Conservation (phyloP, 108 stramenopile species). For the Fistulifera pelliculosa region DNA sequence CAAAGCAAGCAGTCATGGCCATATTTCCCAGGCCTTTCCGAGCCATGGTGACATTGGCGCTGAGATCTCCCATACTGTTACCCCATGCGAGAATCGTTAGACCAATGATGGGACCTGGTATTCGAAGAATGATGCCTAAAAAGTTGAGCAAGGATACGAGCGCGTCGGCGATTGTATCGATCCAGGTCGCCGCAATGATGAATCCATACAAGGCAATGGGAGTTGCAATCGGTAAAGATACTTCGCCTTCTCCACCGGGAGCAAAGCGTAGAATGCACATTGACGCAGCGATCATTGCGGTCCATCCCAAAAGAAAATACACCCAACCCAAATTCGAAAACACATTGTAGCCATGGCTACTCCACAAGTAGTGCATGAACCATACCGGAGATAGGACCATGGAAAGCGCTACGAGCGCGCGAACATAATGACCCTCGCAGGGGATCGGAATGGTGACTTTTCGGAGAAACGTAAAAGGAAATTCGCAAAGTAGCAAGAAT, state of each 20-base stretch:
- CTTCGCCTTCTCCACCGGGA: constrained; percentile 66
- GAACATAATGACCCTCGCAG: constrained; percentile 82
- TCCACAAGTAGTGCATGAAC: constrained; percentile 54
- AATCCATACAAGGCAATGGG: constrained; percentile 85
- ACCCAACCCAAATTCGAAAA: constrained; percentile 14
- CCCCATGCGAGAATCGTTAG: constrained; percentile 95
- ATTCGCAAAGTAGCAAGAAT: constrained; percentile 55
- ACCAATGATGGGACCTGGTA: constrained; percentile 83
- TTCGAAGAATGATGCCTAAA: constrained; percentile 70
- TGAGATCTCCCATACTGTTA: constrained; percentile 85
- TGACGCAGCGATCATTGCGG: constrained; percentile 20
- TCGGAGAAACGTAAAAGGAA: constrained; percentile 66
- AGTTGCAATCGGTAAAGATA: constrained; percentile 57
- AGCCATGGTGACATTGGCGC: constrained; percentile 91
- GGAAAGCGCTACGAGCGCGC: constrained; percentile 66
- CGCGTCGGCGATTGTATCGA: constrained; percentile 88
- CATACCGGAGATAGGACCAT: constrained; percentile 63
- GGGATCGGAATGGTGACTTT: constrained; percentile 72
- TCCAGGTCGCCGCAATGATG: constrained; percentile 86
- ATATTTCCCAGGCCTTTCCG: constrained; percentile 88
- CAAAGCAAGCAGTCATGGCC: constrained; percentile 88
- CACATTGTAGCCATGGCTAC: constrained; percentile 40
- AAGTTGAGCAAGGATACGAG: constrained; percentile 79
- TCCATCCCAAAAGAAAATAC: constrained; percentile 26
- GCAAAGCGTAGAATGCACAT: constrained; percentile 48